phyloP scores from a whole-genome alignment of 345 rosid genomes.

The Gossypium herbaceum region DNA sequence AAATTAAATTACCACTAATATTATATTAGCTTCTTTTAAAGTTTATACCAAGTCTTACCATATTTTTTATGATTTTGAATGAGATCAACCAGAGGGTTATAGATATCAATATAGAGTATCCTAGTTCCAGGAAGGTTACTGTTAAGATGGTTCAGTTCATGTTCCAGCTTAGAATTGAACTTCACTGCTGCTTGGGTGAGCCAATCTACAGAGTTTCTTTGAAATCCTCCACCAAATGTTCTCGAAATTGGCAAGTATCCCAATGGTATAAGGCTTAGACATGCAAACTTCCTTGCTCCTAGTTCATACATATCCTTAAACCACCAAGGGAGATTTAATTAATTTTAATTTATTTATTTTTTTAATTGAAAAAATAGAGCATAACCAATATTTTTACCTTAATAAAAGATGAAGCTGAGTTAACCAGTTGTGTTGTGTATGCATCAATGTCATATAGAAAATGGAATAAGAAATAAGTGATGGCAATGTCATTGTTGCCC shows the following conservation, averaged over 20 bases:
- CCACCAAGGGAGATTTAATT: neutral
- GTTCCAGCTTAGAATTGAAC: constrained; percentile 24
- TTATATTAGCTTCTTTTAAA: too few relatives aligned
- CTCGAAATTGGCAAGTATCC: constrained; percentile 20
- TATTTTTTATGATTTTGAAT: constrained; percentile 3
- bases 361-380: neutral
- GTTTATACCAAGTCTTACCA: neutral
- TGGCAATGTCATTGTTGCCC: constrained; percentile 22
- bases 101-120: constrained; percentile 17
- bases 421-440: constrained; percentile 11
- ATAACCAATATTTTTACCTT: constrained; percentile 13
- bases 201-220: neutral
- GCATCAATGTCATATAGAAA: neutral
- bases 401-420: constrained; percentile 9
- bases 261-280: constrained; percentile 17
- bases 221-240: neutral
- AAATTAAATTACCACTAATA: neutral
- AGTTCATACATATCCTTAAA: constrained; percentile 18
- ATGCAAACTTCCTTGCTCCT: constrained; percentile 21
- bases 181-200: constrained; percentile 13
- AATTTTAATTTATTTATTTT: neutral
- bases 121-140: constrained; percentile 1
- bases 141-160: constrained; percentile 13
- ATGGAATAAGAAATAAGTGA: constrained; percentile 4
- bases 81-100: constrained; percentile 19